Evolutionary conservation across 768 basidiomycete species (phyloP), one percentile per base, ranked within the genome.

Genomic region (Neoboletus brunneissimus): DNA sequence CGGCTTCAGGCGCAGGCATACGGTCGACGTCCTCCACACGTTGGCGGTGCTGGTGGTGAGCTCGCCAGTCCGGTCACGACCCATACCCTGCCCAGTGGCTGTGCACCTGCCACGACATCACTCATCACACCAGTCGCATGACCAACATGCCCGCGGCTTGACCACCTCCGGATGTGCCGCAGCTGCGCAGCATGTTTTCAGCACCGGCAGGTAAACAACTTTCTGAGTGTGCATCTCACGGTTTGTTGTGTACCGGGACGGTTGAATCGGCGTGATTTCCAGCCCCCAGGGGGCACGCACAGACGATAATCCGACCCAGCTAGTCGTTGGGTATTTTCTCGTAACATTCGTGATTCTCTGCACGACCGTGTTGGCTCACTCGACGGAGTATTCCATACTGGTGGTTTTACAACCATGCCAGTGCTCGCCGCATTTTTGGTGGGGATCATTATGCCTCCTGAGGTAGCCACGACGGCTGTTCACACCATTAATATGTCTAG

Each of bases 71-170:
- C 13, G 2, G 45, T 27, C 29, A 46, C 45, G n/a, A n/a, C 12
- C 9, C 25, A n/a, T 23, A 22, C 18, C 53, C 48, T 41, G 4
- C 23, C 1, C 1, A 5, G 53, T 55, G 62, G 62, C 62, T 60
- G 62, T 64, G 41, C 40, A 38, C 5, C 32, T 23, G 37, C 47
- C 45, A 40, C 23, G n/a, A 18, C 23, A 41, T 15, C 18, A 51
- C 50, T 47, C 50, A 31, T 29, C 38, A 45, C 44, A 25, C 25
- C 5, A 5, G 25, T 25, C 5, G 25, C 15, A 23, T 5, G 42
- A 9, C 15, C 11, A 31, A 31, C 31, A 43, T 29, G 29, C 29
- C 9, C 29, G 29, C n/a, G n/a, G n/a, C n/a, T n/a, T 29, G 29
- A 29, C 29, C 29, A 27, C 27, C 25, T 25, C 25, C 25, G 27